These are phyloP conservation scores for Penicillium lagena DNA, from an alignment of 495 filamentous ascomycete genomes.

Conservation along the genomic window DNA sequence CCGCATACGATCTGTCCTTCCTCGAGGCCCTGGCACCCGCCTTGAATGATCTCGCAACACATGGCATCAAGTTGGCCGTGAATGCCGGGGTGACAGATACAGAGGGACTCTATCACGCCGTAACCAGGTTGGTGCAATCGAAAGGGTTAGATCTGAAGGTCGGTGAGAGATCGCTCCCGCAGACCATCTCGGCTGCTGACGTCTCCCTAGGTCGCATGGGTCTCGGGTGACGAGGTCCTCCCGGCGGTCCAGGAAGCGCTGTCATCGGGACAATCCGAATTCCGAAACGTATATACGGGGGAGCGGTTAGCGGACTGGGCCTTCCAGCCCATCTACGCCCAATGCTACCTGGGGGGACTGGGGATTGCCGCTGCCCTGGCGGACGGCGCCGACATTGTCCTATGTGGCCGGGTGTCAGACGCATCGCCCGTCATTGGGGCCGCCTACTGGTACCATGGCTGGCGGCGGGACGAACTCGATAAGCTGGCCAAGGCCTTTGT, in stretches of 20 bases:
- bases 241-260: slow-evolving; percentile 32
- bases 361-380: slow-evolving; percentile 44
- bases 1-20: slow-evolving; percentile 48
- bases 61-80: slow-evolving; percentile 50
- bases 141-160: slow-evolving; percentile 42
- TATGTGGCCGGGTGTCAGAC: slow-evolving; percentile 51
- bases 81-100: slow-evolving; percentile 54
- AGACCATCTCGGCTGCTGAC: background rate
- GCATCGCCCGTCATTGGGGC: slow-evolving; percentile 48
- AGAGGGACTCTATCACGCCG: slow-evolving; percentile 37
- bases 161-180: background rate
- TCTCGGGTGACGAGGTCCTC: slow-evolving; percentile 48
- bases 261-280: slow-evolving; percentile 25
- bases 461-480: slow-evolving; percentile 36
- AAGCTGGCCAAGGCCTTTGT: slow-evolving; percentile 47
- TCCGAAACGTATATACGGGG: slow-evolving; percentile 48
- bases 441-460: slow-evolving; percentile 42
- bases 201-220: slow-evolving; percentile 31
- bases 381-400: slow-evolving; percentile 51
- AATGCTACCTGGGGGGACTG: slow-evolving; percentile 46
- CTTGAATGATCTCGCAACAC: slow-evolving; percentile 39
- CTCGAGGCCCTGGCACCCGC: slow-evolving; percentile 48
- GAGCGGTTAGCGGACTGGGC: slow-evolving; percentile 40
- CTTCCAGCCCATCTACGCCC: slow-evolving; percentile 49
- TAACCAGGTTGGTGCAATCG: slow-evolving; percentile 33